These are phyloP conservation scores for Dendrobium nobile DNA, from an alignment of 106 monocot species.

Conservation along the genomic window DNA sequence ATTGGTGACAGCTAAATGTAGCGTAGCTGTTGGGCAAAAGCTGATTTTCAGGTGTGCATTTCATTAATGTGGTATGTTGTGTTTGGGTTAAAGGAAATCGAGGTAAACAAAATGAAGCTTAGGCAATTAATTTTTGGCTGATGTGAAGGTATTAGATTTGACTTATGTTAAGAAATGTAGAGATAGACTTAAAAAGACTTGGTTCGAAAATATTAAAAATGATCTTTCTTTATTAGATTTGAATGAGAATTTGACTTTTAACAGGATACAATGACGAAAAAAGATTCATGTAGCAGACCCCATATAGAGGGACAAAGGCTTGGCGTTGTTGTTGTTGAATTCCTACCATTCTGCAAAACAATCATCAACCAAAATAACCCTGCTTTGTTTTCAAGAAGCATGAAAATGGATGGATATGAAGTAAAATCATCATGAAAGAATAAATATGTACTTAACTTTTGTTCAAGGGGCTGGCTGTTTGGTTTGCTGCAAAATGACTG, in stretches of 20 bases:
- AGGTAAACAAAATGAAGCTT: too few species aligned
- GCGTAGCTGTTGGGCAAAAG: background rate
- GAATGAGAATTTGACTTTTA: too few species aligned
- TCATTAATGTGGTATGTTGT: background rate
- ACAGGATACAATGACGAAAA: too few species aligned
- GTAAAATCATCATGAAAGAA: background rate
- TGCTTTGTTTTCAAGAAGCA: background rate
- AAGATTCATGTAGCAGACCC: too few species aligned
- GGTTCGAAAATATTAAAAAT: too few species aligned
- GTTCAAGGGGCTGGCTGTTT: background rate
- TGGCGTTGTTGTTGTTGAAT: background rate
- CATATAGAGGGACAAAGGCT: too few species aligned
- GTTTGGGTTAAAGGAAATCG: background rate
- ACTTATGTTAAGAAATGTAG: too few species aligned
- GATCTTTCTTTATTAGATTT: too few species aligned
- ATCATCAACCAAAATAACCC: background rate
- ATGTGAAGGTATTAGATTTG: too few species aligned
- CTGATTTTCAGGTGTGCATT: background rate
- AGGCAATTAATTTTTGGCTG: too few species aligned
- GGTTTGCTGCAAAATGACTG: background rate
- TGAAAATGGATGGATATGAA: background rate
- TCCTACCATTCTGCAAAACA: background rate
- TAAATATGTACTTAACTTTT: background rate
- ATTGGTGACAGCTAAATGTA: background rate
- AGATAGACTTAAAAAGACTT: too few species aligned